Percentiles rank a stretch among this genome's conserved stretches.
Evolutionary conservation across 2,329 filamentous ascomycete genomes (phyloP).

Genomic region (Colletotrichum sp.): DNA sequence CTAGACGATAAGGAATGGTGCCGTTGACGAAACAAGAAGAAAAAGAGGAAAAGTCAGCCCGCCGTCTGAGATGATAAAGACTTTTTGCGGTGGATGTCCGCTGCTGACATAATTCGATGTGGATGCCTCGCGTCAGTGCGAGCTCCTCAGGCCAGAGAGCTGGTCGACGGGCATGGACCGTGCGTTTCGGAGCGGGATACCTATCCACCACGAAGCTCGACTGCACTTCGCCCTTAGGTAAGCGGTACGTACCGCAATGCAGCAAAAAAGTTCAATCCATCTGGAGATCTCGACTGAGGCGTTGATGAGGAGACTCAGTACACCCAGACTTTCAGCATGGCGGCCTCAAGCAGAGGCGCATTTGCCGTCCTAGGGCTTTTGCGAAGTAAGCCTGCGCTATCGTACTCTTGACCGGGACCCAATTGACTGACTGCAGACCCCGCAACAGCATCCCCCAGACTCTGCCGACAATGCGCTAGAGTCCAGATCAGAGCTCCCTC

Average conservation of each 20-base stretch:
- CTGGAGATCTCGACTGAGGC: conserved; percentile 15
- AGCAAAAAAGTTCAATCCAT: conserved; percentile 32
- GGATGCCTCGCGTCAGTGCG: not conserved
- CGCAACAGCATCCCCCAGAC: conserved; percentile 31
- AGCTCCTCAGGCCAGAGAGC: not conserved
- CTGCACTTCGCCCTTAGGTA: conserved; percentile 6
- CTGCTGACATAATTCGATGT: conserved; percentile 4
- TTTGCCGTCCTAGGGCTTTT: conserved; percentile 54
- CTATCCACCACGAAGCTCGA: not conserved
- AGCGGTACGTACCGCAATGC: conserved; percentile 28
- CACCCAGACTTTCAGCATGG: conserved; percentile 44
- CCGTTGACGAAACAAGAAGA: conserved; percentile 55
- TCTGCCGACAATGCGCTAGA: conserved; percentile 44
- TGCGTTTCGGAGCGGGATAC: not conserved
- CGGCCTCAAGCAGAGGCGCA: conserved; percentile 62
- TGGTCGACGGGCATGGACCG: not conserved
- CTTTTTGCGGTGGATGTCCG: not conserved
- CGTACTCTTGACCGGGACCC: not conserved
- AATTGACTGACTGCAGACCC: conserved; percentile 6
- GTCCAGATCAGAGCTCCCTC: conserved; percentile 28
- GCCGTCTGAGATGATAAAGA: conserved; percentile 15
- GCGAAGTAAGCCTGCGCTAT: conserved; percentile 46
- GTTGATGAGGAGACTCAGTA: conserved; percentile 9
- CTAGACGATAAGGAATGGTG: conserved; percentile 97
- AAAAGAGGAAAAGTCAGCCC: conserved; percentile 20